Percentiles rank a stretch among this genome's conserved stretches.
These are phyloP conservation scores for Fusarium concolor DNA, from an alignment of 2,329 filamentous ascomycete species.

Conservation along the genomic window DNA sequence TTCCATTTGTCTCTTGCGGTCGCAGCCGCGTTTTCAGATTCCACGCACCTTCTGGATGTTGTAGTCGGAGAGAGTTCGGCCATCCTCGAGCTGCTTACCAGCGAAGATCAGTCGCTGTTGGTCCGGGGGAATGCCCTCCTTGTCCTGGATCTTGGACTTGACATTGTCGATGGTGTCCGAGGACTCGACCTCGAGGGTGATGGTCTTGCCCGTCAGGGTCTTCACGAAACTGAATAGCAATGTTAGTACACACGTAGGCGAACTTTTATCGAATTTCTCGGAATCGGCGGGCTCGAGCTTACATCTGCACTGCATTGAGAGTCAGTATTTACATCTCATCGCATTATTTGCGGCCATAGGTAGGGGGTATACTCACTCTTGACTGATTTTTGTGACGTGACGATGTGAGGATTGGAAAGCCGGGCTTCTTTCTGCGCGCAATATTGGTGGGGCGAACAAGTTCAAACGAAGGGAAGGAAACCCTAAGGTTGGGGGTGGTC, in stretches of 20 bases:
- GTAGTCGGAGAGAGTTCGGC: slow-evolving; percentile 96
- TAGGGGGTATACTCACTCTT: slow-evolving; percentile 65
- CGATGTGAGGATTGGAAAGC: slow-evolving; percentile 55
- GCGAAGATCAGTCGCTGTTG: slow-evolving; percentile 99
- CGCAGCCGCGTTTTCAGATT: slow-evolving; percentile 17
- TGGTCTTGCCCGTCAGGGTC: slow-evolving; percentile 99
- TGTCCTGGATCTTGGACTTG: slow-evolving; percentile 99
- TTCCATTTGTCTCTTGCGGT: neutral
- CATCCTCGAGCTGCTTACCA: slow-evolving; percentile 99
- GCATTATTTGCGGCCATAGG: slow-evolving; percentile 19
- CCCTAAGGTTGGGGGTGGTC: slow-evolving; percentile 51
- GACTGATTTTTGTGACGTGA: slow-evolving; percentile 64
- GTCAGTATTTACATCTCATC: slow-evolving; percentile 41
- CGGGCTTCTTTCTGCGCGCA: slow-evolving; percentile 51
- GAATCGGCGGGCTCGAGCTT: slow-evolving; percentile 59
- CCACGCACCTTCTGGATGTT: slow-evolving; percentile 96
- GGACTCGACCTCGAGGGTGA: slow-evolving; percentile 99
- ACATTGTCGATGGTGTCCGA: slow-evolving; percentile 99
- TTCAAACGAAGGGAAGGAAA: slow-evolving; percentile 48
- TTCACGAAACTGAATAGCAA: slow-evolving; percentile 87
- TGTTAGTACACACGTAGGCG: slow-evolving; percentile 44
- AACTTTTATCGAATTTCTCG: slow-evolving; percentile 38
- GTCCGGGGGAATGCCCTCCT: slow-evolving; percentile 98
- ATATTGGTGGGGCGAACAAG: slow-evolving; percentile 58
- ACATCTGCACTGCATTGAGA: slow-evolving; percentile 83